phyloP scores from a whole-genome alignment of 371 early-diverging fungal genomes.

The Apophysomyces ossiformis region DNA sequence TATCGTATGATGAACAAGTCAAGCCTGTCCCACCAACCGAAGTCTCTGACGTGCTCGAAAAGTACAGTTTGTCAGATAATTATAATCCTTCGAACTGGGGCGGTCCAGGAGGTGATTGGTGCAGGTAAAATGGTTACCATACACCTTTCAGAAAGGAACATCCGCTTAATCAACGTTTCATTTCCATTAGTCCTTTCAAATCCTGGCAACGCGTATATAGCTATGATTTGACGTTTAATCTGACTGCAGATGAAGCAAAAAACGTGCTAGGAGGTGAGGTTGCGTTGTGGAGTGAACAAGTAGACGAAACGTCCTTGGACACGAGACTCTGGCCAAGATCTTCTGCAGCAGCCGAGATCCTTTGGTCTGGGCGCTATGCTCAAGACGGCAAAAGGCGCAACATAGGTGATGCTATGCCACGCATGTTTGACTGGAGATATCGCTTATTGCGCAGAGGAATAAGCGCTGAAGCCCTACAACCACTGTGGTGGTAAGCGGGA shows the following conservation, averaged over 20 bases:
- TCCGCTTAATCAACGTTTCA: not conserved
- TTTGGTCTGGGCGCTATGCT: slow-evolving; percentile 78
- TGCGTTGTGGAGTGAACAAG: slow-evolving; percentile 78
- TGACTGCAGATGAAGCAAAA: slow-evolving; percentile 59
- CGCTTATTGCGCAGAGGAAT: slow-evolving; percentile 73
- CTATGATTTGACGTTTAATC: slow-evolving; percentile 68
- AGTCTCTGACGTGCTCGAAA: slow-evolving; percentile 26
- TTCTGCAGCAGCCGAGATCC: slow-evolving; percentile 63
- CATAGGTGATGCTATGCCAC: slow-evolving; percentile 64
- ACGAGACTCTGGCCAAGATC: slow-evolving; percentile 61
- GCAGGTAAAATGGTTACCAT: slow-evolving; percentile 29
- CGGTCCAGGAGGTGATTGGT: slow-evolving; percentile 54
- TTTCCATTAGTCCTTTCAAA: slow-evolving; percentile 68
- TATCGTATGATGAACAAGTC: slow-evolving; percentile 45
- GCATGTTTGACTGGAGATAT: slow-evolving; percentile 78
- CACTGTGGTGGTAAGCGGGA: slow-evolving; percentile 74
- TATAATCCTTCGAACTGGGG: slow-evolving; percentile 43
- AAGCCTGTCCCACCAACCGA: slow-evolving; percentile 31
- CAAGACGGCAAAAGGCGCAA: slow-evolving; percentile 56
- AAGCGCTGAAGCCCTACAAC: slow-evolving; percentile 72
- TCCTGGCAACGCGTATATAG: slow-evolving; percentile 80
- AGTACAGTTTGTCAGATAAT: slow-evolving; percentile 27
- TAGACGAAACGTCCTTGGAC: slow-evolving; percentile 69
- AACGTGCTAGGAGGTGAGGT: slow-evolving; percentile 55
- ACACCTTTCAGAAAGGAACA: not conserved